A percentile compares a stretch with the other conserved stretches of the same genome.
Evolutionary conservation across 257 asterid genomes (phyloP).

Genomic region (Verbena officinalis): DNA sequence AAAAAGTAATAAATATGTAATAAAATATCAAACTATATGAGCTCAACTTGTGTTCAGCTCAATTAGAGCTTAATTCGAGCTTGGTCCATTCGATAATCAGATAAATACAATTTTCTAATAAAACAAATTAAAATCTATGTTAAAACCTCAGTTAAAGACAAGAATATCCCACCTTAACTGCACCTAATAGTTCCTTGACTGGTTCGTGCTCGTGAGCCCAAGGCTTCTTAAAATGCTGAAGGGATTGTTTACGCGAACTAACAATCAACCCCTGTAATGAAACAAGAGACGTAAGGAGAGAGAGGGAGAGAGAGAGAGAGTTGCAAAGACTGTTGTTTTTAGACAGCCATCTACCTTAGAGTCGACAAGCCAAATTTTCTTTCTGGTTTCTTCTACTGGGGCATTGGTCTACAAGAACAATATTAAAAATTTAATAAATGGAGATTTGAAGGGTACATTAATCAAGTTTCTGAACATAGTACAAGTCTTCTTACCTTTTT

Average conservation of each 20-base stretch:
- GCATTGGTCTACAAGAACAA: slow-evolving; percentile 47
- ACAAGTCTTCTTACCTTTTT: slow-evolving; percentile 44
- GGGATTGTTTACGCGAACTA: slow-evolving; percentile 53
- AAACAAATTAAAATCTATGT: no score
- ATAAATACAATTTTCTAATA: no score
- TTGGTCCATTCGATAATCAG: no score
- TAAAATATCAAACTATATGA: no score
- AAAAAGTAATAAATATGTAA: no score
- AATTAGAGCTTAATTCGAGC: no score
- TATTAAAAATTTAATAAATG: neutral
- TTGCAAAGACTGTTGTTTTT: neutral
- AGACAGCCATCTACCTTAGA: slow-evolving; percentile 52
- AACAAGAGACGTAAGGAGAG: slow-evolving; percentile 4
- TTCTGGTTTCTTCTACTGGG: slow-evolving; percentile 60
- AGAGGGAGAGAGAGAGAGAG: no score
- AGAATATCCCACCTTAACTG: slow-evolving; percentile 50
- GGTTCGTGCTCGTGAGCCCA: slow-evolving; percentile 76
- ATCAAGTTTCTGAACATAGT: neutral
- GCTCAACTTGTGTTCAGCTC: no score
- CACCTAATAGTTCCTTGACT: slow-evolving; percentile 51
- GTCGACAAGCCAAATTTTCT: slow-evolving; percentile 83
- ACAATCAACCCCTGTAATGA: slow-evolving; percentile 61
- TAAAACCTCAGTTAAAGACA: neutral
- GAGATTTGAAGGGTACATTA: slow-evolving; percentile 15
- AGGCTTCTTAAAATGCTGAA: slow-evolving; percentile 67